phyloP scores from a whole-genome alignment of 495 filamentous ascomycete genomes.

The Glarea lozoyensis region DNA sequence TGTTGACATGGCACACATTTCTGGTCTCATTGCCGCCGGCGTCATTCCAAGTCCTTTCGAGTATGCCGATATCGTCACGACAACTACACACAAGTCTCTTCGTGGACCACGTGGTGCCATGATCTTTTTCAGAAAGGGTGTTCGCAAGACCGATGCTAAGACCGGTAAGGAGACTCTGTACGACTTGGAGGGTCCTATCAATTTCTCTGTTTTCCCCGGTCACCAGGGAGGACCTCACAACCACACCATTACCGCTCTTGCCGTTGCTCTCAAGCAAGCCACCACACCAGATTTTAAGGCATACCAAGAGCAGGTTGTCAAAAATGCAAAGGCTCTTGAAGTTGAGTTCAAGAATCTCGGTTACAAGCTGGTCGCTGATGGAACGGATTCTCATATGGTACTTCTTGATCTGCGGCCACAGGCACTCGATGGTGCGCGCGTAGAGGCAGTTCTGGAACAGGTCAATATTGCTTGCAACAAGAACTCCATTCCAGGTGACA shows the following conservation, averaged over 20 bases:
- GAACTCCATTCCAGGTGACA: constrained; percentile 97
- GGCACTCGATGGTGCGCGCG: constrained; percentile 82
- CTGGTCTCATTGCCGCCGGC: constrained; percentile 84
- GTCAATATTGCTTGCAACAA: constrained; percentile 99
- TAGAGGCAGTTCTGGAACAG: constrained; percentile 93
- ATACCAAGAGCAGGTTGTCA: constrained; percentile 88
- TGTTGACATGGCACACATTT: constrained; percentile 98
- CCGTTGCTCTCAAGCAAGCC: constrained; percentile 94
- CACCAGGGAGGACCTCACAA: constrained; percentile 99
- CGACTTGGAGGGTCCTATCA: constrained; percentile 92
- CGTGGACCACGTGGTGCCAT: constrained; percentile 97
- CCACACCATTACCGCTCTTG: constrained; percentile 98
- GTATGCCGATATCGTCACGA: constrained; percentile 94
- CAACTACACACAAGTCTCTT: constrained; percentile 98
- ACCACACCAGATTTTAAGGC: constrained; percentile 87
- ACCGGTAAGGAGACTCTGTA: constrained; percentile 83
- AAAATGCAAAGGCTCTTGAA: constrained; percentile 87
- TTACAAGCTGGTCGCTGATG: constrained; percentile 90
- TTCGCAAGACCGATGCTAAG: constrained; percentile 81
- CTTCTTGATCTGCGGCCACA: constrained; percentile 81
- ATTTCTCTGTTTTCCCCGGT: constrained; percentile 98
- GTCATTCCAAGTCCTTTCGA: constrained; percentile 93
- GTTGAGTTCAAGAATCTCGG: constrained; percentile 69
- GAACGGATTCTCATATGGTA: constrained; percentile 98
- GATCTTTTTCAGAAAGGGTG: constrained; percentile 99